Base-by-base conservation (phyloP, 1,284 basidiomycete species). In the Apiotrichum siamense region DNA sequence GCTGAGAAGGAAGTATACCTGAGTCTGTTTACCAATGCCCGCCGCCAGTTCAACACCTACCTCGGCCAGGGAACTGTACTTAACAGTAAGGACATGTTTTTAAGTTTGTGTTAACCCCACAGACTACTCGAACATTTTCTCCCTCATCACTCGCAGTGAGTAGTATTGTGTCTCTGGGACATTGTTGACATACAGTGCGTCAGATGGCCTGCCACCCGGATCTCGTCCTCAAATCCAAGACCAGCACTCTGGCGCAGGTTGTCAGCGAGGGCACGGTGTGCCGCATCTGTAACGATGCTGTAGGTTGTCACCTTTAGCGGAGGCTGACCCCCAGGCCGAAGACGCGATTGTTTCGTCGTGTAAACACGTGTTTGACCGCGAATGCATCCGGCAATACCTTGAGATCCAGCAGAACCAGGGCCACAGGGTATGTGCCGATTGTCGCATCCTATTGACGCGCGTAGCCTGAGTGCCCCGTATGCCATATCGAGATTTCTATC, bases 121-220 rank as follows among this genome's bases (percentile, higher is more conserved):
- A 92, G 88, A 97, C 68, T 97, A 94, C 68, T 93, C 89, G 13
- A 96, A 96, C 65, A 93, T 97, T 62, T 97, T 98, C 68, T 72
- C 76, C 10, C 66, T 78, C 18, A 77, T 78, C 58, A 78, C 77
- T 0, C 58, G 75, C 52, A 76, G 71, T 73, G 44, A 55, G 69
- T 62, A 20, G 24, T 31, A 7, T 17, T 15, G 10, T 9, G 11
- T 4, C 21, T 33, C 11, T 38, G 18, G 40, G 24, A 13, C 4
- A 13, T 2, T n/a, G 1, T 7, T 55, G 27, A 55, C 42, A 23
- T 52, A 27, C 45, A 73, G 71, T 96, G 89, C 81, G 92, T 44
- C 92, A 96, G 77, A 91, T 94, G 89, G 90, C 89, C 12, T 93
- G 89, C 64, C 89, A 92, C 69, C 75, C 75, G 1, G 96, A 98